Evolutionary conservation across 306 rosid species (phyloP), one percentile per base, ranked within the genome.

Genomic region (Acacia crassicarpa): DNA sequence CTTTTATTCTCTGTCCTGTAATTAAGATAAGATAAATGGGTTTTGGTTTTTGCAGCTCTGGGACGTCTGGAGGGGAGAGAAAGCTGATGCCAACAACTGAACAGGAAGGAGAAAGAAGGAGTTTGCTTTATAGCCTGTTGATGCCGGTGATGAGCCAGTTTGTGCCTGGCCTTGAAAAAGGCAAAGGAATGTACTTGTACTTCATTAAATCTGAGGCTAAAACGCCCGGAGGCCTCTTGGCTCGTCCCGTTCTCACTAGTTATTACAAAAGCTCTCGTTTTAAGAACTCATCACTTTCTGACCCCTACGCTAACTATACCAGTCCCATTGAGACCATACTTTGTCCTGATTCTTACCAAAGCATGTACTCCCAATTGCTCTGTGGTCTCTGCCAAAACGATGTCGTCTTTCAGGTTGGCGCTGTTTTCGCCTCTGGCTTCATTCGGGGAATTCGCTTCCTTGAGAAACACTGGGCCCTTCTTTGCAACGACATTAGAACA

Each of bases 51-150:
- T 84, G 63, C 6, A 93, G 99, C 86, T 93, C 99, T 17, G 99
- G 99, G 32, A 95, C 99, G 45, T 93, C 98, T 0, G 99, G 95
- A 6, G 99, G 99, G 1, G 99, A 95, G 88, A 87, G 99, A 63
- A 95, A 95, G 80, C 70, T 95, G 89, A 95, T 95, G 94, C 99
- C 99, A 51, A 81, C 97, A 61, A 93, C 82, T 19, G 92, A 89
- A 76, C 98, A 95, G 20, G 98, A 95, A 67, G 40, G 88, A 27
- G 92, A 75, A 40, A 88, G 98, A 59, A 87, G 93, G 78, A 82
- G 84, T n/a, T 43, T 76, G 40, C 76, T 95, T 0, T 89, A 93
- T 58, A 89, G 95, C 84, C 68, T 93, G 0, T 58, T 91, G 77
- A 91, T 91, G 97, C 99, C 99, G 4, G 94, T 95, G 76, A 86